Evolutionary conservation across 768 basidiomycete genomes (phyloP).

Genomic region (Aureoboletus auriporus): DNA sequence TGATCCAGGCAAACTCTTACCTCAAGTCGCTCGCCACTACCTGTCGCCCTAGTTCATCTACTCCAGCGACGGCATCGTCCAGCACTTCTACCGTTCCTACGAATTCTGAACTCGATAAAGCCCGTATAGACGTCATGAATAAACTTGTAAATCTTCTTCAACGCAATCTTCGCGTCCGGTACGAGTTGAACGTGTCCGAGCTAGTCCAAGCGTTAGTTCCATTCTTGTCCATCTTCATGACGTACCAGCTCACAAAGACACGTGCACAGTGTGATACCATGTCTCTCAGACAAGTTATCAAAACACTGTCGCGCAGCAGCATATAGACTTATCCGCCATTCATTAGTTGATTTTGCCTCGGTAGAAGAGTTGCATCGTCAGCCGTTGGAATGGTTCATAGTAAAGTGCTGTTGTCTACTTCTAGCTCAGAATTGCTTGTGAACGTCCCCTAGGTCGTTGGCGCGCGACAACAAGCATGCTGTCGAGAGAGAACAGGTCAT

Average conservation of each 20-base stretch:
- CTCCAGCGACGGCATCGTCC: constrained; percentile 35
- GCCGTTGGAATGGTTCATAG: constrained; percentile 84
- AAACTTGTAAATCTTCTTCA: constrained; percentile 63
- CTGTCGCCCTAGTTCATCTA: constrained; percentile 33
- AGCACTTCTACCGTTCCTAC: constrained; percentile 34
- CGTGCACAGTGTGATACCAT: constrained; percentile 69
- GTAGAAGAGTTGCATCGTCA: constrained; percentile 60
- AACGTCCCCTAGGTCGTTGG: constrained; percentile 57
- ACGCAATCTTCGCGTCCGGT: constrained; percentile 69
- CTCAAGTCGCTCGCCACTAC: constrained; percentile 55
- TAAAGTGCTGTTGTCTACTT: constrained; percentile 55
- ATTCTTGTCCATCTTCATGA: background rate
- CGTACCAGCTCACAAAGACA: constrained; percentile 6
- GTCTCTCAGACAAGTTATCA: constrained; percentile 69
- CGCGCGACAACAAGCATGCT: constrained; percentile 77
- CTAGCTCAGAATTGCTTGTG: background rate
- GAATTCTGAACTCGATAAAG: constrained; percentile 43
- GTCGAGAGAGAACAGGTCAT: constrained; percentile 91
- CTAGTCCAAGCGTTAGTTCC: constrained; percentile 68
- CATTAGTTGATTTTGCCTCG: constrained; percentile 67
- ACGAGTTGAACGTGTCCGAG: constrained; percentile 66
- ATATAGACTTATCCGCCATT: constrained; percentile 80
- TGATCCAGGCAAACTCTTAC: constrained; percentile 58
- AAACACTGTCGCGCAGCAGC: constrained; percentile 75
- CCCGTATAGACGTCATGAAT: constrained; percentile 60